Evolutionary conservation across 495 filamentous ascomycete species (phyloP), one percentile per base, ranked within the genome.

Genomic region (Aeminium ludgeri): DNA sequence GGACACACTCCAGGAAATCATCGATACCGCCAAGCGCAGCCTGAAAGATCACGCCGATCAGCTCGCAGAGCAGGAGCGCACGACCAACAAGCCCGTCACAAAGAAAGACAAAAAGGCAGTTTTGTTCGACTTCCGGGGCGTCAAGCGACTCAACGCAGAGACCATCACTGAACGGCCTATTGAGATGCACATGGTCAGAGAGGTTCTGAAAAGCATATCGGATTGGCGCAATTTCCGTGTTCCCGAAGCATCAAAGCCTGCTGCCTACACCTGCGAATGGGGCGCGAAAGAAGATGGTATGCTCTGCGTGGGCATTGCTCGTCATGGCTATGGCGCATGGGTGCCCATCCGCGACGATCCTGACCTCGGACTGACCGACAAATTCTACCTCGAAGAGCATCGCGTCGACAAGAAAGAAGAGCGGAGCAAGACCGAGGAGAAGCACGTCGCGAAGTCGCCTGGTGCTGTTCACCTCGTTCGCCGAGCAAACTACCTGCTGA

Each of bases 51-150:
- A 91, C 31, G 56, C 66, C 11, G 61, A 66, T 5, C 63, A 69
- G 41, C 58, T 80, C 15, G 69, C 73, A 20, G 67, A 66, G 2
- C 55, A 76, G 35, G 76, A 83, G 59, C 71, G 72, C 35, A 68
- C 74, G 39, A 65, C 72, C 0, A 78, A 79, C 52, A 82, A 84
- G 53, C 68, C 75, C 6, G 48, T 80, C 3, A 92, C 86, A 0
- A 95, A 95, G 63, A 97, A 96, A 55, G 87, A 96, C 54, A 84
- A 81, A 58, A 96, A 96, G 53, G 87, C 91, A 1, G 83, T 95
- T 13, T 64, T 96, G 31, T 94, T 99, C 47, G 83, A 94, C 50
- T 89, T 82, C 55, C 76, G 80, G 25, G 85, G 84, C 28, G 82
- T 93, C 17, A 86, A 89, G 54, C 81, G 87, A 36, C 69, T 93